These are phyloP conservation scores for Penicillium palitans DNA, from an alignment of 2,329 filamentous ascomycete genomes.

Conservation along the genomic window DNA sequence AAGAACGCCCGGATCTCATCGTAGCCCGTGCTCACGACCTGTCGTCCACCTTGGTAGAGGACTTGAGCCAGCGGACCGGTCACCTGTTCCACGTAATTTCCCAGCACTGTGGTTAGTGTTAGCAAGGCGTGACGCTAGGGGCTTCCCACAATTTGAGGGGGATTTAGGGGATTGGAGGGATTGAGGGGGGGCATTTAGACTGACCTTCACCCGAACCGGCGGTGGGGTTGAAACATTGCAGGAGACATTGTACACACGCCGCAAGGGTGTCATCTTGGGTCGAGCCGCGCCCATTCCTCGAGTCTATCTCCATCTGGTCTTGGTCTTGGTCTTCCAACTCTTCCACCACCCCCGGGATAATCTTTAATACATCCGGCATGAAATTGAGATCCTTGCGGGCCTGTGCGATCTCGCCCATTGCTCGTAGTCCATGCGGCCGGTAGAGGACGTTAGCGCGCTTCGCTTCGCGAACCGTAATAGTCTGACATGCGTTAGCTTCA, in stretches of 20 bases:
- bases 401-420: conserved; percentile 71
- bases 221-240: conserved; percentile 40
- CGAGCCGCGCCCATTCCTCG: conserved; percentile 38
- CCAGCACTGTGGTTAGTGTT: conserved; percentile 33
- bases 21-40: conserved; percentile 39
- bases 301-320: conserved; percentile 70
- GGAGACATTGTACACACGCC: conserved; percentile 41
- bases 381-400: conserved; percentile 69
- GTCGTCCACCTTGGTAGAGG: conserved; percentile 34
- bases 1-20: conserved; percentile 38
- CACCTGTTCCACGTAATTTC: conserved; percentile 32
- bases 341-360: conserved; percentile 65
- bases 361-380: conserved; percentile 63
- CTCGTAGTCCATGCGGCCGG: conserved; percentile 70
- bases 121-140: conserved; percentile 27
- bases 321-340: conserved; percentile 49
- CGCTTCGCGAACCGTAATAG: conserved; percentile 76
- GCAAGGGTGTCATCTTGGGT: conserved; percentile 38
- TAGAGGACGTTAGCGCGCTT: conserved; percentile 89
- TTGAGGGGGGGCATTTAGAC: conserved; percentile 8
- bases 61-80: conserved; percentile 33
- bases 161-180: not conserved
- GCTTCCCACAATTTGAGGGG: conserved; percentile 3
- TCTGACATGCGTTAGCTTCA: conserved; percentile 42
- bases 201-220: conserved; percentile 28